Evolutionary conservation across 2,329 filamentous ascomycete species (phyloP).

Genomic region (Paecilomyces formosus): DNA sequence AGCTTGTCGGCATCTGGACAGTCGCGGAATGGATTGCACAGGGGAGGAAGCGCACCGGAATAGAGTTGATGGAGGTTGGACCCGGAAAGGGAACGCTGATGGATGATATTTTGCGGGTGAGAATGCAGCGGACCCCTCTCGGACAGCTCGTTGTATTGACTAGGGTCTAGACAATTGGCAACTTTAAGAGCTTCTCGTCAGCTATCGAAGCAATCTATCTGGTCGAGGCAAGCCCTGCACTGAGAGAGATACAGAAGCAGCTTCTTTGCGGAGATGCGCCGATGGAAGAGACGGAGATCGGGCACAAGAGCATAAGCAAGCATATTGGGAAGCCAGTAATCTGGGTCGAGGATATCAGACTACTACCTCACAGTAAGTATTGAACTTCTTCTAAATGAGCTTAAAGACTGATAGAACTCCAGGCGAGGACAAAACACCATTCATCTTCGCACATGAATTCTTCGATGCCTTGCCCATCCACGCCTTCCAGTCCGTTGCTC

Average conservation of each 20-base stretch:
- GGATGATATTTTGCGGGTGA: constrained; percentile 86
- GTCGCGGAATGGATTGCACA: constrained; percentile 96
- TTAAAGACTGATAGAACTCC: constrained; percentile 6
- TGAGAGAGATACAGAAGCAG: constrained; percentile 70
- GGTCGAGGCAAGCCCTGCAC: constrained; percentile 80
- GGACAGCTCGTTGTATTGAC: neutral
- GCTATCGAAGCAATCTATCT: constrained; percentile 85
- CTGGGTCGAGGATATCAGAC: constrained; percentile 84
- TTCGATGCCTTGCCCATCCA: constrained; percentile 97
- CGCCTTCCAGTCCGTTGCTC: constrained; percentile 71
- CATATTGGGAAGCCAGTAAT: constrained; percentile 67
- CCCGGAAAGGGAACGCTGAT: constrained; percentile 92
- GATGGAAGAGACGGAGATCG: constrained; percentile 64
- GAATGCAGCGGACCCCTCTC: constrained; percentile 20
- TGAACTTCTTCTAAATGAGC: constrained; percentile 3
- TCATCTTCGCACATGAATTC: constrained; percentile 96
- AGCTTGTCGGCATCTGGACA: constrained; percentile 89
- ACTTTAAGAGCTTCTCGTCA: constrained; percentile 69
- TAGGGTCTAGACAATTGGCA: constrained; percentile 63
- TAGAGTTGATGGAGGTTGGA: constrained; percentile 89
- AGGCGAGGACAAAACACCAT: constrained; percentile 67
- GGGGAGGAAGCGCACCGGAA: constrained; percentile 62
- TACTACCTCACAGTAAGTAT: constrained; percentile 61
- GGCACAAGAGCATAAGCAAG: constrained; percentile 68
- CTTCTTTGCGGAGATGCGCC: constrained; percentile 67